phyloP scores from a whole-genome alignment of 441 rosid genomes.

The Kokia cookei region DNA sequence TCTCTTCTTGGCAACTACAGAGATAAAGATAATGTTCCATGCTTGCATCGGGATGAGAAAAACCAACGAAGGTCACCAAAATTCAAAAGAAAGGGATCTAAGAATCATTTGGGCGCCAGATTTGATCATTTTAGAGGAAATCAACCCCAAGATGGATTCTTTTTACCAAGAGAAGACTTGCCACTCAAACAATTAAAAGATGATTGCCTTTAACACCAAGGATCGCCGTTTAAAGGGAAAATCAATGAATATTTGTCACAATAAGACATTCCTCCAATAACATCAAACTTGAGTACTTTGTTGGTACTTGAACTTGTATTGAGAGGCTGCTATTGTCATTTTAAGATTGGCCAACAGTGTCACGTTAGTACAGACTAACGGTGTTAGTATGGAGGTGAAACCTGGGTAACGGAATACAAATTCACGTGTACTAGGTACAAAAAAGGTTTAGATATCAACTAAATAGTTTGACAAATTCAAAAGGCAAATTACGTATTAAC shows the following conservation, averaged over 20 bases:
- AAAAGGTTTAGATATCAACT: too few species aligned
- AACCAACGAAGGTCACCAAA: neutral
- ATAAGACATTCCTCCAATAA: neutral
- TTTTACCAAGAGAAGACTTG: neutral
- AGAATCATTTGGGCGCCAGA: neutral
- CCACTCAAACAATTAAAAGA: neutral
- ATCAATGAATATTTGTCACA: neutral
- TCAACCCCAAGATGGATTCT: too few species aligned
- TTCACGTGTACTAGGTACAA: too few species aligned
- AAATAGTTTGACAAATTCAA: too few species aligned
- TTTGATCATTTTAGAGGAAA: too few species aligned
- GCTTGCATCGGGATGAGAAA: neutral
- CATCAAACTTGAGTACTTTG: neutral
- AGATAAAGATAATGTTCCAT: conserved; percentile 18
- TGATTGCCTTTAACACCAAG: neutral
- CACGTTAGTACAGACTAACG: too few species aligned
- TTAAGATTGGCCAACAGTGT: too few species aligned
- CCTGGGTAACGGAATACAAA: too few species aligned
- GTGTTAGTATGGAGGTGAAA: too few species aligned
- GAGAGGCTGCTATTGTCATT: too few species aligned
- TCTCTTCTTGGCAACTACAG: conserved; percentile 16
- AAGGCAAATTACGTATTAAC: too few species aligned
- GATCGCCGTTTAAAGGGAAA: neutral
- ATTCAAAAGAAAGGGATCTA: neutral
- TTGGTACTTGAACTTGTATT: too few species aligned